phyloP scores from a whole-genome alignment of 805 yeast species.

The Saturnispora quitensis region DNA sequence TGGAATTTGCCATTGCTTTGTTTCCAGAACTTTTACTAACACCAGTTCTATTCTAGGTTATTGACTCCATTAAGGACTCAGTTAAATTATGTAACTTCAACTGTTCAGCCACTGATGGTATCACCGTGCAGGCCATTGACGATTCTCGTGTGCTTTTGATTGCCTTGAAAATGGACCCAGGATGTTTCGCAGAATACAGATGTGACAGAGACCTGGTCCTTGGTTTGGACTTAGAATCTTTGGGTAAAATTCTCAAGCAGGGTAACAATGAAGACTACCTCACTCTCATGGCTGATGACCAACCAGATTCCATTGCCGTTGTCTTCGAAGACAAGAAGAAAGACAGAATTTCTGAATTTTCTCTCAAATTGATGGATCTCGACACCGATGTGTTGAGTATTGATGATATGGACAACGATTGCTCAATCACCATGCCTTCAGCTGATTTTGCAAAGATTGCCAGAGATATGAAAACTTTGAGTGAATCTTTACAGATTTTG shows the following conservation, averaged over 20 bases:
- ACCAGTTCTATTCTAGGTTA: constrained; percentile 34
- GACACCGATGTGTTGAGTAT: constrained; percentile 90
- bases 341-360: constrained; percentile 88
- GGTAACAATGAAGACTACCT: constrained; percentile 85
- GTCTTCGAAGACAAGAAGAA: constrained; percentile 86
- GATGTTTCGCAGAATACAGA: constrained; percentile 85
- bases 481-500: constrained; percentile 77
- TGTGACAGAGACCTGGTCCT: constrained; percentile 90
- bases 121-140: constrained; percentile 95
- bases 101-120: constrained; percentile 82
- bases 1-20: too few relatives aligned
- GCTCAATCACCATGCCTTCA: constrained; percentile 80
- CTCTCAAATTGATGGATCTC: constrained; percentile 88
- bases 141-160: constrained; percentile 92
- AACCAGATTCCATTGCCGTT: constrained; percentile 66
- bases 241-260: constrained; percentile 80
- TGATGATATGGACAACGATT: constrained; percentile 88
- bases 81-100: constrained; percentile 94
- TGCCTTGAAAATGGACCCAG: constrained; percentile 76
- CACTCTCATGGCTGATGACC: constrained; percentile 73
- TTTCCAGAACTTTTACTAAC: background rate
- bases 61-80: constrained; percentile 90
- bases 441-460: constrained; percentile 81
- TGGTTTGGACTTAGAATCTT: constrained; percentile 83
- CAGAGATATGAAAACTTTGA: constrained; percentile 75